Base-by-base conservation (phyloP, 305 asterid genomes). In the Fraxinus baroniana region DNA sequence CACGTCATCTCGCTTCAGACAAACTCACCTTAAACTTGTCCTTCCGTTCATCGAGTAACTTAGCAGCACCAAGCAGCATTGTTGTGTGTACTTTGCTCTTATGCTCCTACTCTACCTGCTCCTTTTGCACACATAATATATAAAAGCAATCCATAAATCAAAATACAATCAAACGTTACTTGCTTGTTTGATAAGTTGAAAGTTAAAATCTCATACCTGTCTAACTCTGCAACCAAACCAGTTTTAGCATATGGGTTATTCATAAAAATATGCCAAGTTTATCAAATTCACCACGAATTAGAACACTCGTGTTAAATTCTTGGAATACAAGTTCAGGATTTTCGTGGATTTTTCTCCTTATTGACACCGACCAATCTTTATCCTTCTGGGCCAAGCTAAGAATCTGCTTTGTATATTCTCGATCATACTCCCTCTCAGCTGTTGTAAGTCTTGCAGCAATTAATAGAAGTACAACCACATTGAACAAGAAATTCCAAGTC, bases 11-110 rank as follows among this genome's bases (percentile, higher is more conserved):
- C 49, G 55, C 41, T 80, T 30, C 75, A 18, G 78, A 83, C 2
- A 79, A 73, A 79, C 87, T 79, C 75, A 94, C 97, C 93, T 93
- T 86, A 78, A 93, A 92, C 49, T 84, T 82, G 81, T 88, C 88
- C 87, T 89, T 92, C 73, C 97, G 86, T 76, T 89, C 81, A 76
- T 92, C 83, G 74, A 93, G 94, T 78, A 93, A 79, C 87, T 93
- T 94, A 80, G 98, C 97, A 83, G 97, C 98, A 62, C 98, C 98
- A 83, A 94, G 97, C 68, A 91, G 88, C 98, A 94, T 94, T 0
- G 94, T 80, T 17, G 97, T 92, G 81, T 94, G 87, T 78, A 91
- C 85, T 90, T 92, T 94, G 84, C 97, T 93, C 91, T 87, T 94
- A 81, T 94, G 97, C 85, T 92, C 92, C 98, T 95, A 93, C 82